phyloP scores from a whole-genome alignment of 177 flowering plant genomes.

The Vitis hybrid region DNA sequence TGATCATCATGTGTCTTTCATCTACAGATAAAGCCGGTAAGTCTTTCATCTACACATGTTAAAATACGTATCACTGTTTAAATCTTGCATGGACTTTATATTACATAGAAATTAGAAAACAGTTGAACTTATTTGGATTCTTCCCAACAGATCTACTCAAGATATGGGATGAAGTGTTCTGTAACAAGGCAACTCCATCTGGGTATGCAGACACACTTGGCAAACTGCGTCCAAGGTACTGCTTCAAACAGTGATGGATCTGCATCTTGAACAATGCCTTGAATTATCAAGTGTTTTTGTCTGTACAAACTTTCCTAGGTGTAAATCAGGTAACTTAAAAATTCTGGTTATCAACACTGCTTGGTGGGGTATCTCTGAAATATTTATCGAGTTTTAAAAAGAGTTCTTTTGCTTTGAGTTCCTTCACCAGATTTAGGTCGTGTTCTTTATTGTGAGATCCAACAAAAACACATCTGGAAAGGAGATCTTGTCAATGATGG shows the following conservation, averaged over 20 bases:
- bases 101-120: too few species aligned
- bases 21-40: conserved; percentile 66
- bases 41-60: conserved; percentile 1
- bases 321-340: not conserved
- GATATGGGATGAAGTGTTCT: conserved; percentile 73
- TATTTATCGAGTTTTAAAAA: not conserved
- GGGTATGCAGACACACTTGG: conserved; percentile 54
- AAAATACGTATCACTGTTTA: not conserved
- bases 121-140: not conserved
- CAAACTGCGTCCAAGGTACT: conserved; percentile 52
- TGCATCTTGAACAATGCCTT: not conserved
- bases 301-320: not conserved
- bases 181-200: conserved; percentile 39
- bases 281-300: not conserved
- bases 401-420: not conserved
- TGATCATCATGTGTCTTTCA: conserved; percentile 82
- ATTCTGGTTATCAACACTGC: not conserved
- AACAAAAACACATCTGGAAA: not conserved
- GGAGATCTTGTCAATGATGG: too few species aligned
- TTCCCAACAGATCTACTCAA: conserved; percentile 57
- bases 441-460: not conserved
- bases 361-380: not conserved
- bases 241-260: conserved; percentile 27
- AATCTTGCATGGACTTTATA: not conserved
- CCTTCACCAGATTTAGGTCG: not conserved